Evolutionary conservation across 2,329 filamentous ascomycete genomes (phyloP), one percentile per base, ranked within the genome.

Genomic region (Pezicula rhizophila): DNA sequence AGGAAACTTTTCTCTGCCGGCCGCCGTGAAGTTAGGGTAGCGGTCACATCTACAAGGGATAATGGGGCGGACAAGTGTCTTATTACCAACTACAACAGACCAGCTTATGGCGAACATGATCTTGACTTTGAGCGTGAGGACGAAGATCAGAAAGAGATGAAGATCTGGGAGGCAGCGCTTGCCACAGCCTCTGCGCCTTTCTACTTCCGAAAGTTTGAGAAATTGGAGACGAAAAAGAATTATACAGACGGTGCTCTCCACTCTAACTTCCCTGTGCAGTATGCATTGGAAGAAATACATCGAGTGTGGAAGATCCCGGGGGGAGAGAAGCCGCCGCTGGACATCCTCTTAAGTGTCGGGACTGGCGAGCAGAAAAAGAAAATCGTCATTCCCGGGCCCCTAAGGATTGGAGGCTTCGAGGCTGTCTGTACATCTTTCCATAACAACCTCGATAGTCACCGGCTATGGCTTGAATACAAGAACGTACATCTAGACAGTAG

Each of bases 151-250:
- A 50, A 57, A 12, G 52, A 55, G 25, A 50, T 53, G 50, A 53
- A 53, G 37, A 51, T 56, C 20, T 59, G 57, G 57, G 57, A 59
- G 38, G 57, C 57, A 20, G 55, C 48, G 15, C 37, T 59, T 14
- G 55, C 57, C 26, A 59, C 57, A 3, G 47, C 55, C 2, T 51
- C 57, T 10, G 57, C 57, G 4, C 57, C 57, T 3, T 55, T 53
- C 45, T 59, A 59, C 46, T 50, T 59, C 15, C 52, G 41, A 5
- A 45, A 47, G 15, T 57, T 56, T 37, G 49, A 51, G 28, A 57
- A 57, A 40, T 7, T 26, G 7, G 47, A 53, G 18, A 56, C 44
- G 14, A 52, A 49, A 12, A 52, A 40, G 25, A 46, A 49, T 12
- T 49, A 52, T 20, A 31, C 31, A 12, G 50, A 52, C 20, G 46